Percentiles rank a stretch among this genome's conserved stretches.
Evolutionary conservation across 2,329 filamentous ascomycete species (phyloP).

Genomic region (Dothistroma pini): DNA sequence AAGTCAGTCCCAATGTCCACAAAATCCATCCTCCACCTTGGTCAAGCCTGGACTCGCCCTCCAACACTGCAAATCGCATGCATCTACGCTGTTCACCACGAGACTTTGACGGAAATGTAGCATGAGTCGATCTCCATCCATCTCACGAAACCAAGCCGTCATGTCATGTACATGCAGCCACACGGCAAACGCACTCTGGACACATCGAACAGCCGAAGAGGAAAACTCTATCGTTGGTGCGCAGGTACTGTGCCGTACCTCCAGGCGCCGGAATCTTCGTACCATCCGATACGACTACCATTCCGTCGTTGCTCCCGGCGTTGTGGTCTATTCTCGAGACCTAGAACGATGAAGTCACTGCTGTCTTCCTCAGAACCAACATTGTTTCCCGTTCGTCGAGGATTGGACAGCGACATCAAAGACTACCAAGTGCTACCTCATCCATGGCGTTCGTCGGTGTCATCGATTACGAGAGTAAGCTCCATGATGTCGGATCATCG

Average conservation of each 20-base stretch:
- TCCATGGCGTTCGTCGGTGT: too few relatives aligned
- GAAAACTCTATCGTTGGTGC: not conserved
- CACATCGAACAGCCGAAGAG: not conserved
- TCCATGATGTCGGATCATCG: too few relatives aligned
- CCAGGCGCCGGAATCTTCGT: not conserved
- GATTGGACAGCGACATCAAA: too few relatives aligned
- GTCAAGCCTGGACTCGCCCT: not conserved
- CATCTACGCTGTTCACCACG: not conserved
- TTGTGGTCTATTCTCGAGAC: too few relatives aligned
- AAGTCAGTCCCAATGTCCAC: too few relatives aligned
- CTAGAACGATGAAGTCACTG: too few relatives aligned
- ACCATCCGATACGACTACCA: not conserved
- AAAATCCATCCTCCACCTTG: not conserved
- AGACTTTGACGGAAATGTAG: not conserved
- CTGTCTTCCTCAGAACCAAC: too few relatives aligned
- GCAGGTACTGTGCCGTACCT: not conserved
- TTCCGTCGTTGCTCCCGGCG: too few relatives aligned
- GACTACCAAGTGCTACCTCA: too few relatives aligned
- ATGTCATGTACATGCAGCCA: conserved; percentile 1
- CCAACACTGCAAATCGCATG: not conserved
- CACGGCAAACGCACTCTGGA: not conserved
- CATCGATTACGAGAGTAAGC: too few relatives aligned
- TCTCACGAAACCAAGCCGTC: not conserved
- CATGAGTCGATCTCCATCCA: not conserved
- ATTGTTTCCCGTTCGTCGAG: too few relatives aligned